A percentile compares a stretch with the other conserved stretches of the same genome.
phyloP scores from a whole-genome alignment of 2,329 filamentous ascomycete genomes.

The Kalaharituber pfeilii region DNA sequence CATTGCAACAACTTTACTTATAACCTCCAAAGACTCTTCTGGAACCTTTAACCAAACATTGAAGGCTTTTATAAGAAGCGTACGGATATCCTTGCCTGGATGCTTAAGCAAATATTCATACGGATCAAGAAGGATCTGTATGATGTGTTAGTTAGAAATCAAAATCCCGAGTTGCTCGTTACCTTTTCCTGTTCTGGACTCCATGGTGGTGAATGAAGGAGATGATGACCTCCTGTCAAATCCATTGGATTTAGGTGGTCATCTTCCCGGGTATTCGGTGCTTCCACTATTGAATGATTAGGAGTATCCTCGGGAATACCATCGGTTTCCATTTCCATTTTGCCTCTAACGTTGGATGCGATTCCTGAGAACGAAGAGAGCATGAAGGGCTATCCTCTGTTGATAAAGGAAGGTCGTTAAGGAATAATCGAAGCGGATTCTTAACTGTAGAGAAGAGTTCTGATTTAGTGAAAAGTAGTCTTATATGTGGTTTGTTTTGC shows the following conservation, averaged over 20 bases:
- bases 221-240: neutral
- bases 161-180: neutral
- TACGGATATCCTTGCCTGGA: conserved; percentile 70
- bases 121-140: conserved; percentile 51
- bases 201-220: neutral
- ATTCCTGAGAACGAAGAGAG: neutral
- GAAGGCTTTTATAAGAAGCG: conserved; percentile 63
- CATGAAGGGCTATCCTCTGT: neutral
- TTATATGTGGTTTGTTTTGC: too few species aligned
- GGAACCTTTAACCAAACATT: conserved; percentile 67
- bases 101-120: conserved; percentile 65
- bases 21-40: conserved; percentile 48
- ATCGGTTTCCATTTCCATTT: neutral
- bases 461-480: too few species aligned
- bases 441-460: too few species aligned
- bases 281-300: neutral
- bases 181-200: conserved; percentile 1
- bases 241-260: neutral
- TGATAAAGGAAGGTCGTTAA: neutral
- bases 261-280: neutral
- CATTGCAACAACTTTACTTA: conserved; percentile 68
- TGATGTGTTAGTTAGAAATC: neutral
- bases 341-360: neutral
- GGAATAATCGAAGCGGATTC: too few species aligned
- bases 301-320: neutral